Evolutionary conservation across 768 basidiomycete genomes (phyloP), one percentile per base, ranked within the genome.

Genomic region (Basidioascus undulatus): DNA sequence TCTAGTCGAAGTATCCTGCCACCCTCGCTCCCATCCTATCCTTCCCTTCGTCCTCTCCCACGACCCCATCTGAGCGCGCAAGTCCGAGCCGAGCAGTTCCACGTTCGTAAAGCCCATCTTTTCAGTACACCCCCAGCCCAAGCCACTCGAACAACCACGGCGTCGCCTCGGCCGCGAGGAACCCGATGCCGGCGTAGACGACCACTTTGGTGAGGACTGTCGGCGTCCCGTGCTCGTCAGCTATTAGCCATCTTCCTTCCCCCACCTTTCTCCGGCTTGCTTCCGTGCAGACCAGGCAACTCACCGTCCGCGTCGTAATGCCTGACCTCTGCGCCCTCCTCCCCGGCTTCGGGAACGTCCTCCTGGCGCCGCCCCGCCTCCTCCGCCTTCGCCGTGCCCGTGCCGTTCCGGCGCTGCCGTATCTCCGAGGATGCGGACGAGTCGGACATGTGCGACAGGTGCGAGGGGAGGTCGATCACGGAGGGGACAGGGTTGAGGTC

Each of bases 261-360:
- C 15, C 10, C 28, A 30, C 28, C 28, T 30, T 30, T 30, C 15
- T 9, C 28, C 28, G 10, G 10, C 10, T 9, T 30, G 9, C 9
- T 30, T 5, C n/a, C 37, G 3, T 4, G 30, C 28, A 20, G 40
- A 31, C 4, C 5, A 11, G 11, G 12, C n/a, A 19, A 39, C 71
- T 47, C 42, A 80, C 81, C 81, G 57, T 80, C 79, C 11, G 76
- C 80, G 59, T 83, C 82, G 49, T 82, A 81, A 59, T 78, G 79
- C 43, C 72, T 77, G 32, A 72, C 63, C 37, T 60, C 32, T 24
- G n/a, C 41, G 26, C 20, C 23, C 16, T 19, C 11, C 7, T 31
- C 2, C 12, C 21, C 23, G 19, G 8, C 32, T 30, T 30, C 19
- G 6, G n/a, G n/a, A n/a, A n/a, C 35, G 3, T 5, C 20, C 27